These are phyloP conservation scores for Botrytis porri DNA, from an alignment of 2,329 filamentous ascomycete genomes.

Conservation along the genomic window DNA sequence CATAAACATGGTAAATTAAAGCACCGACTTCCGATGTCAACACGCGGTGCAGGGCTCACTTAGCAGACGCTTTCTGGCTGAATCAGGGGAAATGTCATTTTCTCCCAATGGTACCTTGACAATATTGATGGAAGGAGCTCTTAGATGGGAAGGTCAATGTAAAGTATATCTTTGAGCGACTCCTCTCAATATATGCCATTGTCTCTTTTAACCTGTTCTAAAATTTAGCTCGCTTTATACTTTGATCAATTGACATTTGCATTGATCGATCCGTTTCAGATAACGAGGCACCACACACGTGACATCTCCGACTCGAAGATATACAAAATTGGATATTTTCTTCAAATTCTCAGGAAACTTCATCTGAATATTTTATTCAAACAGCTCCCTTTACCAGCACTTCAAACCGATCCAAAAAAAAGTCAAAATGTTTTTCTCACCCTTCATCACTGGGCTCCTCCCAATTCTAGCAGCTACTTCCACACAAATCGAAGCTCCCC, in stretches of 20 bases:
- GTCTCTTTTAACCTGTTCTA: background rate
- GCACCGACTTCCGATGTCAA: background rate
- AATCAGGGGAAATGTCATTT: slow-evolving; percentile 13
- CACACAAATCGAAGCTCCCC: background rate
- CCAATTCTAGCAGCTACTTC: slow-evolving; percentile 16
- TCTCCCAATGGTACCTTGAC: background rate
- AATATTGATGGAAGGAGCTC: background rate
- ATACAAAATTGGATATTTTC: background rate
- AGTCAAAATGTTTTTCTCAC: slow-evolving; percentile 16
- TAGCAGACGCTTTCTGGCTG: background rate
- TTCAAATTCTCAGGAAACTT: background rate
- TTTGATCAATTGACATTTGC: background rate
- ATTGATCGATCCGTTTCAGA: slow-evolving; percentile 1
- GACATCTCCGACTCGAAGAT: background rate
- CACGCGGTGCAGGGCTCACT: slow-evolving; percentile 1
- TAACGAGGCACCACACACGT: background rate
- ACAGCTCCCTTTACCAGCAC: background rate
- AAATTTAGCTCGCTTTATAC: background rate
- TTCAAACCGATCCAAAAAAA: background rate
- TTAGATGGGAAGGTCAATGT: background rate
- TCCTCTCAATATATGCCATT: background rate
- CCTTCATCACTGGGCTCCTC: slow-evolving; percentile 14
- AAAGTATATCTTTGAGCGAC: background rate
- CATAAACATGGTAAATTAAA: slow-evolving; percentile 13
- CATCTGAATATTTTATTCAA: background rate